Evolutionary conservation across 2,329 filamentous ascomycete genomes (phyloP), one percentile per base, ranked within the genome.

Genomic region (Cladosporium phlei): DNA sequence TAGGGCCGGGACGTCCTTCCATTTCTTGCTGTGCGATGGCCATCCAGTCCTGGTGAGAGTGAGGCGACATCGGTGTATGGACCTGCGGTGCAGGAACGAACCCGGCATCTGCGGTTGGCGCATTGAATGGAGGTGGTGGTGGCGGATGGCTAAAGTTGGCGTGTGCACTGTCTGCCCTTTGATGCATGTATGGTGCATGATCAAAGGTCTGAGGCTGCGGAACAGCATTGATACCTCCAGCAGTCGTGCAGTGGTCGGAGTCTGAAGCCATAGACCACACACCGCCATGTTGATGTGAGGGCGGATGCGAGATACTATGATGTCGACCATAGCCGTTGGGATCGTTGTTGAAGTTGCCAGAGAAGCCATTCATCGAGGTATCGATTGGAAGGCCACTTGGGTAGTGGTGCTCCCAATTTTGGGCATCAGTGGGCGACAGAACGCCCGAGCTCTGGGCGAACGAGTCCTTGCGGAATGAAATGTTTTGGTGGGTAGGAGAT

Each of bases 211-310:
- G 38, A 12, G 55, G 49, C 14, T 54, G 56, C 29, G 57, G 56
- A 51, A 61, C 54, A 58, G 86, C 83, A 59, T 87, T 86, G 44
- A 80, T 82, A 61, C 86, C 89, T 53, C 79, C 73, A 51, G 80
- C 82, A 51, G 88, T 85, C 5, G 87, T 91, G 65, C 81, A 84
- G 52, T 86, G 79, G 43, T 81, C 85, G 20, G 85, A 86, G 57
- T 72, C 74, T 40, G 76, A 76, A 56, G 80, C 76, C 33, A 69
- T 75, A 39, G 80, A 72, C 85, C 86, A 90, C 52, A 52, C 48
- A 28, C 38, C 72, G 62, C 42, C 69, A 64, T 53, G 54, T 73
- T 72, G 51, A 43, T 48, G 33, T 28, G 39, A 42, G 10, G 46
- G 46, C 25, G 39, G 38, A 17, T 33, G 28, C 24, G 39, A 43